A percentile compares a stretch with the other conserved stretches of the same genome.
Conservation (phyloP, 2,329 filamentous ascomycete genomes). For the Aspergillus sp. region DNA sequence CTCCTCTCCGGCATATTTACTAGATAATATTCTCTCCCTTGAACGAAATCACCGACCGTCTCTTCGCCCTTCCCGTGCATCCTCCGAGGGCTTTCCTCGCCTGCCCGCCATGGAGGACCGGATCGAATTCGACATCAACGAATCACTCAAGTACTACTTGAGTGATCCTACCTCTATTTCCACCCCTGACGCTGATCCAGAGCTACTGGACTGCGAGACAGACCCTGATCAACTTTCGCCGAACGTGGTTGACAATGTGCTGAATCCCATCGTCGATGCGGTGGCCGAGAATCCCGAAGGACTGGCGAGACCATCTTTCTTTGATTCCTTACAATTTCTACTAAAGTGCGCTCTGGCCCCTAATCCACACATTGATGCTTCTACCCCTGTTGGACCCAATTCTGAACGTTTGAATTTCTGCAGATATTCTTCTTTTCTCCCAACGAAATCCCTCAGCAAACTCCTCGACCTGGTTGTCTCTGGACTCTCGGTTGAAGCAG, state of each 20-base stretch:
- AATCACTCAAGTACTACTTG: constrained; percentile 94
- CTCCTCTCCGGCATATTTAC: not conserved
- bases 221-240: constrained; percentile 80
- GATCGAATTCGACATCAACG: constrained; percentile 89
- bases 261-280: constrained; percentile 90
- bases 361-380: constrained; percentile 29
- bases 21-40: not conserved
- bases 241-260: constrained; percentile 73
- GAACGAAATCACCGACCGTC: not conserved
- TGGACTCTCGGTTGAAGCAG: constrained; percentile 79
- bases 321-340: constrained; percentile 93
- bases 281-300: constrained; percentile 90
- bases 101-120: constrained; percentile 61
- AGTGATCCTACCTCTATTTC: constrained; percentile 81
- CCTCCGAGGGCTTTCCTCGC: constrained; percentile 17
- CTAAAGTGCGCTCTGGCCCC: constrained; percentile 80
- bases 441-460: constrained; percentile 82
- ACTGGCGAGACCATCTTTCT: constrained; percentile 71
- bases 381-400: constrained; percentile 47
- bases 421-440: constrained; percentile 79
- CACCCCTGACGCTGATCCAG: constrained; percentile 79
- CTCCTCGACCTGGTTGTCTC: constrained; percentile 87
- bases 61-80: constrained; percentile 1
- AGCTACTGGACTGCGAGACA: constrained; percentile 86
- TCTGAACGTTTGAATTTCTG: constrained; percentile 63